Evolutionary conservation across 768 basidiomycete species (phyloP).

Genomic region (Phanerodontia chrysosporium): DNA sequence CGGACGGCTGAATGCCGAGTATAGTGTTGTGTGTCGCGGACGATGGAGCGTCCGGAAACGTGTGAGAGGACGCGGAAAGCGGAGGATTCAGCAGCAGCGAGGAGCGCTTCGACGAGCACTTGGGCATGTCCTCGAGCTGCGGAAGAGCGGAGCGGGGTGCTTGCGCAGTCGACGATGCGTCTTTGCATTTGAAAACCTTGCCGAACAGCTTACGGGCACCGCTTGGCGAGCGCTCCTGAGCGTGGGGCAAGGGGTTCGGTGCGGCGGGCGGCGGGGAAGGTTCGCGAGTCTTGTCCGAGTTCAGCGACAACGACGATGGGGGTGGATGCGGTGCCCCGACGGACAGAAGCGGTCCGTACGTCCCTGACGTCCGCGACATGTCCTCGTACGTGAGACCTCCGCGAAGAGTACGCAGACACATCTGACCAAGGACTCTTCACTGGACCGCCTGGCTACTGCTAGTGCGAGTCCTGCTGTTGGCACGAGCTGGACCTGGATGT

Average conservation of each 20-base stretch:
- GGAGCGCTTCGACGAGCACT: conserved; percentile 16
- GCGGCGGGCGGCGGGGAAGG: conserved; percentile 12
- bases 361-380: not conserved
- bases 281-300: conserved; percentile 10
- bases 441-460: conserved; percentile 23
- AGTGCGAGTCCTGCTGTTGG: conserved; percentile 54
- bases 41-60: conserved; percentile 7
- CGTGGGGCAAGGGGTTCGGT: conserved; percentile 15
- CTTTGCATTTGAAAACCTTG: conserved; percentile 65
- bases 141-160: conserved; percentile 12
- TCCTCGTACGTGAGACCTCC: conserved; percentile 24
- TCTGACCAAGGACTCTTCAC: conserved; percentile 47
- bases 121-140: conserved; percentile 1
- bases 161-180: conserved; percentile 28
- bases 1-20: conserved; percentile 65
- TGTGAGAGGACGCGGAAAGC: conserved; percentile 3
- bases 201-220: conserved; percentile 62
- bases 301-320: conserved; percentile 9
- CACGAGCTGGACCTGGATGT: conserved; percentile 89
- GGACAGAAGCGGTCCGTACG: not conserved
- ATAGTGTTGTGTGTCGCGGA: conserved; percentile 37
- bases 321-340: conserved; percentile 7
- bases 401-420: conserved; percentile 42
- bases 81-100: conserved; percentile 12
- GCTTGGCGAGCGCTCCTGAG: conserved; percentile 26